Evolutionary conservation across 2,329 filamentous ascomycete genomes (phyloP).

Genomic region (Xylaria sp.): DNA sequence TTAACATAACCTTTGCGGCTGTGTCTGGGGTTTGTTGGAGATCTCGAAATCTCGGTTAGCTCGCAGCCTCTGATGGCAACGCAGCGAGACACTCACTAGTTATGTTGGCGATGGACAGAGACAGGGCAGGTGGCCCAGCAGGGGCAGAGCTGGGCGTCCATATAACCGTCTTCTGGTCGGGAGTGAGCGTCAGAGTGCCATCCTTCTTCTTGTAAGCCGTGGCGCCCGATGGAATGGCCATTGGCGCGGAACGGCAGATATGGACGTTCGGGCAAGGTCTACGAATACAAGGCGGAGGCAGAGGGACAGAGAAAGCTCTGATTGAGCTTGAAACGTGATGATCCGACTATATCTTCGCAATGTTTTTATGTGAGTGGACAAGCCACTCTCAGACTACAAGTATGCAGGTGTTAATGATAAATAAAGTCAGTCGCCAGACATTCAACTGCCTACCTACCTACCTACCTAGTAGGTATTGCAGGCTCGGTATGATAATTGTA

Average conservation of each 20-base stretch:
- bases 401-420: background rate
- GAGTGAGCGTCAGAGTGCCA: slow-evolving; percentile 80
- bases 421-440: slow-evolving; percentile 16
- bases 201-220: slow-evolving; percentile 96
- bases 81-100: slow-evolving; percentile 70
- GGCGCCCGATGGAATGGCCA: slow-evolving; percentile 72
- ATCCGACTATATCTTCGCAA: background rate
- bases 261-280: slow-evolving; percentile 3
- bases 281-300: slow-evolving; percentile 11
- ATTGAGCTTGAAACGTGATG: background rate
- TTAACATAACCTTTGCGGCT: slow-evolving; percentile 92
- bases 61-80: slow-evolving; percentile 21
- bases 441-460: background rate
- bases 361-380: slow-evolving; percentile 8
- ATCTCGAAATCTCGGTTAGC: slow-evolving; percentile 63
- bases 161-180: slow-evolving; percentile 77
- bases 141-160: slow-evolving; percentile 79
- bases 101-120: slow-evolving; percentile 78
- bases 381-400: slow-evolving; percentile 13
- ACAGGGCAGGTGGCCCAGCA: slow-evolving; percentile 72
- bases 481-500: background rate
- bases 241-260: slow-evolving; percentile 52
- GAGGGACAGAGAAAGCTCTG: background rate
- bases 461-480: background rate
- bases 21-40: slow-evolving; percentile 93